A percentile compares a stretch with the other conserved stretches of the same genome.
These are phyloP conservation scores for Aegilops tauschii DNA, from an alignment of 176 grass and related monocot species.

Conservation along the genomic window DNA sequence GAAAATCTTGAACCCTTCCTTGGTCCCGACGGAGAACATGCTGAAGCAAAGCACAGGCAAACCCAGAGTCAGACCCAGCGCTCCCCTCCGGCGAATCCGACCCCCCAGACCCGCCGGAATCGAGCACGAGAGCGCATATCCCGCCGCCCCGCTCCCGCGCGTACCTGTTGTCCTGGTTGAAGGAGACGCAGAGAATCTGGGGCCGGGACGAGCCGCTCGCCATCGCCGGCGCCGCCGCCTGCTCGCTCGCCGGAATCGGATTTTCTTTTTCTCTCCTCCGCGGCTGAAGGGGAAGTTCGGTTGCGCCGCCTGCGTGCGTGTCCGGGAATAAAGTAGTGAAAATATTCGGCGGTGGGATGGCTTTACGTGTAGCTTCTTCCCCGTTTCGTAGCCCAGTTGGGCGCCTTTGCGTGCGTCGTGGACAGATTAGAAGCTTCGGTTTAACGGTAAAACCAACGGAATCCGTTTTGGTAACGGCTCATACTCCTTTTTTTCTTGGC, in stretches of 20 bases:
- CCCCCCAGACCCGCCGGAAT: not conserved
- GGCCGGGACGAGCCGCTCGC: slow-evolving; percentile 58
- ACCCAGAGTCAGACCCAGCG: not conserved
- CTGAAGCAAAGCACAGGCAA: slow-evolving; percentile 37
- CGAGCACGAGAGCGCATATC: not conserved
- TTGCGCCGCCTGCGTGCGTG: not conserved
- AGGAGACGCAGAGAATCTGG: slow-evolving; percentile 76
- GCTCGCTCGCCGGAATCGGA: not conserved
- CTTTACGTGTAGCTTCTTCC: slow-evolving; percentile 3
- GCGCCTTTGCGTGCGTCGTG: not conserved
- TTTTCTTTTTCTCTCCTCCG: not conserved
- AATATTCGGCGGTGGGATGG: not conserved
- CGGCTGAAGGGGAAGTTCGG: not conserved
- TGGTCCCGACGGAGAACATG: slow-evolving; percentile 75
- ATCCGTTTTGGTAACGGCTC: not conserved
- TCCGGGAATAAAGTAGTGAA: not conserved
- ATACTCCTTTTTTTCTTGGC: not conserved
- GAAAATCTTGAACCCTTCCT: slow-evolving; percentile 89
- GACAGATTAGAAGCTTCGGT: not conserved
- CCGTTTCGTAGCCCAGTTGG: not conserved
- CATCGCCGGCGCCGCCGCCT: slow-evolving; percentile 35
- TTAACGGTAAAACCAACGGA: not conserved
- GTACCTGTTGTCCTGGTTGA: slow-evolving; percentile 96
- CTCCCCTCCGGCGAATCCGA: not conserved
- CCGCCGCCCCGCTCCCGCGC: not conserved